Percentiles rank a stretch among this genome's conserved stretches.
These are phyloP conservation scores for Haematococcus sp. DNA, from an alignment of 139 green algal genomes.

Conservation along the genomic window DNA sequence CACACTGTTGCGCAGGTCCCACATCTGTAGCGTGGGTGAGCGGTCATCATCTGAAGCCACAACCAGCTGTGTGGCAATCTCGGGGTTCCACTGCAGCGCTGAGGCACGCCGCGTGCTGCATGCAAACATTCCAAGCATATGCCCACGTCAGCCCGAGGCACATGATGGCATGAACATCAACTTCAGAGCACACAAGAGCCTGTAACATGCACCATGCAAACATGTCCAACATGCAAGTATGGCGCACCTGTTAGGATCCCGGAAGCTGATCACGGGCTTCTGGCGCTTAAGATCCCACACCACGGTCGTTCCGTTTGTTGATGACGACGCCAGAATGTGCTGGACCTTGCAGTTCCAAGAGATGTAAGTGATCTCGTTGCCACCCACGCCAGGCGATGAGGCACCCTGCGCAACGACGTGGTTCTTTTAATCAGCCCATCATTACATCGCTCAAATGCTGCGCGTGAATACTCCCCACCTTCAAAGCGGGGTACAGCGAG, in stretches of 20 bases:
- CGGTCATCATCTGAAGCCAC: slow-evolving; percentile 94
- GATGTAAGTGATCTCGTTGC: slow-evolving; percentile 80
- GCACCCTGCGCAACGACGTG: slow-evolving; percentile 26
- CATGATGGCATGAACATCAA: background rate
- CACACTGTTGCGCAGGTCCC: slow-evolving; percentile 92
- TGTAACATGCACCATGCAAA: background rate
- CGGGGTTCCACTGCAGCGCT: slow-evolving; percentile 91
- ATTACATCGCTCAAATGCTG: too few species aligned
- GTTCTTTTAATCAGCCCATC: background rate
- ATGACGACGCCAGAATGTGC: slow-evolving; percentile 91
- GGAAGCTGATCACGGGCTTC: slow-evolving; percentile 87
- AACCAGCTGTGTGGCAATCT: slow-evolving; percentile 89
- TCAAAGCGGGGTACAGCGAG: slow-evolving; percentile 55
- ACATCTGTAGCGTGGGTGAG: slow-evolving; percentile 86
- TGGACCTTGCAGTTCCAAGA: slow-evolving; percentile 95
- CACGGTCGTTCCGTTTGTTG: slow-evolving; percentile 64
- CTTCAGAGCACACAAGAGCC: too few species aligned
- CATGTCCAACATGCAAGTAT: slow-evolving; percentile 4
- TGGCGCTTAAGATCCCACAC: slow-evolving; percentile 96
- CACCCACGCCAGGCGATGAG: slow-evolving; percentile 13
- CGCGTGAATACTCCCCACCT: slow-evolving; percentile 35
- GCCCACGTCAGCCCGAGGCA: background rate
- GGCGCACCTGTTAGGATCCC: slow-evolving; percentile 63
- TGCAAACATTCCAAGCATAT: background rate
- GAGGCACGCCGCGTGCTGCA: slow-evolving; percentile 58